Base-by-base conservation (phyloP, 345 rosid genomes). In the Euphorbia peplus region DNA sequence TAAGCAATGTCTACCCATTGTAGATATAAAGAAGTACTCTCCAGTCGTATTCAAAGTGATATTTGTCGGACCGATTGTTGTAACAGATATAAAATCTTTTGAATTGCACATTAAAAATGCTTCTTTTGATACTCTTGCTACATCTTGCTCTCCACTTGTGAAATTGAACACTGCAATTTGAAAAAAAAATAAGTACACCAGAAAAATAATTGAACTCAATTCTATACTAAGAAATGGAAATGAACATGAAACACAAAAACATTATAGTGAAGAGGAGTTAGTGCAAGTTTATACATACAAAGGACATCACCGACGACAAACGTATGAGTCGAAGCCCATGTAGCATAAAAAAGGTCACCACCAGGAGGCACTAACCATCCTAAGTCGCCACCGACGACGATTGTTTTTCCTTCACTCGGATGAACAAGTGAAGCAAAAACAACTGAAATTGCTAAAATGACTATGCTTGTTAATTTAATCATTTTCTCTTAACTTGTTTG, bases 291-390 rank as follows among this genome's bases (percentile, higher is more conserved):
- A 28, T 48, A 53, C 22, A 58, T 66, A 85, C 89, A 64, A 0
- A 85, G 76, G 51, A 66, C 28, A 29, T 85, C 87, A 1, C 83
- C 81, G 1, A 85, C 77, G 0, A 4, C 22, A 60, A 85, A 85
- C 57, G 24, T 24, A 19, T 67, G 63, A 11, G 13, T 19, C 28
- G 68, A 52, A 2, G 69, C 76, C 89, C 89, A 85, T 57, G 12
- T 22, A 6, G 77, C 14, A 39, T 80, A 84, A 25, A 51, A 30
- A 24, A 63, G 53, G 35, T 63, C 53, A 22, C 66, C 66, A 8
- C 66, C 66, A 1, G 66, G 66, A 42, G 66, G 66, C 16, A 63
- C 53, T 10, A 63, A 13, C 66, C 66, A 63, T 24, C 66, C 66
- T 24, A 63, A 42, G 11, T 4, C 37, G 16, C 44, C 66, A 4